These are phyloP conservation scores for Lepidium africanum DNA, from an alignment of 345 rosid species.

Conservation along the genomic window DNA sequence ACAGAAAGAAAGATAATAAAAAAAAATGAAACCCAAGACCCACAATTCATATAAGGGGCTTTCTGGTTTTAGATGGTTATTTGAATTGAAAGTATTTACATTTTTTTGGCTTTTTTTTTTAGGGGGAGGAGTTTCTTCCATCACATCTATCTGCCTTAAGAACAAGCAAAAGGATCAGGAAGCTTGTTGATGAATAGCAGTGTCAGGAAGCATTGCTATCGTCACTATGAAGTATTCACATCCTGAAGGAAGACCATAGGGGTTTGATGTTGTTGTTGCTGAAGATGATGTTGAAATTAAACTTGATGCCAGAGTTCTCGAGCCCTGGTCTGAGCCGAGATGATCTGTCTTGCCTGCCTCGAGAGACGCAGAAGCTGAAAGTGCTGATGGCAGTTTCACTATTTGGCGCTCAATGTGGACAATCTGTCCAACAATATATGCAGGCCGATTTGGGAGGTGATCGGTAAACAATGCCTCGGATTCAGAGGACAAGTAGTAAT, in stretches of 20 bases:
- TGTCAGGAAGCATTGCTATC: slow-evolving; percentile 94
- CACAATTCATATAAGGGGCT: slow-evolving; percentile 16
- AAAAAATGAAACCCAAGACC: slow-evolving; percentile 21
- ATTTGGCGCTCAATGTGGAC: slow-evolving; percentile 86
- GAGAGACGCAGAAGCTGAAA: slow-evolving; percentile 32
- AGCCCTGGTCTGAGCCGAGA: slow-evolving; percentile 39
- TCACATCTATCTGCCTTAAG: slow-evolving; percentile 64
- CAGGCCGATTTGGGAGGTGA: slow-evolving; percentile 71
- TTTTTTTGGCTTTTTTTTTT: background rate
- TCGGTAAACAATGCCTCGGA: slow-evolving; percentile 90
- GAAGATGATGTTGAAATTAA: slow-evolving; percentile 21
- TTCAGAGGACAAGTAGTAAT: slow-evolving; percentile 83
- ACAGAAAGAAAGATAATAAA: slow-evolving; percentile 33
- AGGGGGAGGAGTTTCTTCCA: slow-evolving; percentile 46
- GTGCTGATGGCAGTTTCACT: slow-evolving; percentile 41
- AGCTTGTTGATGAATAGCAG: slow-evolving; percentile 63
- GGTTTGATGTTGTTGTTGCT: slow-evolving; percentile 45
- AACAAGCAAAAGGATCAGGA: slow-evolving; percentile 73
- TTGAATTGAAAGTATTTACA: slow-evolving; percentile 14
- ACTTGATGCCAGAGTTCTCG: slow-evolving; percentile 51
- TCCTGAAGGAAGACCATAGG: slow-evolving; percentile 74
- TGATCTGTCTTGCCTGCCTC: slow-evolving; percentile 40
- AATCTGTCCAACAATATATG: slow-evolving; percentile 78
- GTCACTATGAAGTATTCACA: slow-evolving; percentile 91
- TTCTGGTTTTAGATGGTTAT: slow-evolving; percentile 13